A percentile compares a stretch with the other conserved stretches of the same genome.
Evolutionary conservation across 1,139 yeast species (phyloP).

Genomic region (Pichia sp.): DNA sequence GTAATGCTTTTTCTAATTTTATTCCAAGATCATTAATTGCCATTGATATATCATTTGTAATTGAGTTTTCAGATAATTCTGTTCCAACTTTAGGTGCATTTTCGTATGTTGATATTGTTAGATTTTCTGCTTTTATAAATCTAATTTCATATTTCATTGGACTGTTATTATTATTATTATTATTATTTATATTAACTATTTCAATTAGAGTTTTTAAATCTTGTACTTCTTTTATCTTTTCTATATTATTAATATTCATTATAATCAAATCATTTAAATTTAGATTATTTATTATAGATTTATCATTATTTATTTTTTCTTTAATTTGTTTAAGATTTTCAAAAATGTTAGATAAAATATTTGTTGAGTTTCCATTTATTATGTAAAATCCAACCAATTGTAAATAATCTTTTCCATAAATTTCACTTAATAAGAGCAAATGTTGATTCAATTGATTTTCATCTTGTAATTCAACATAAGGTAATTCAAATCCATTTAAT

Average conservation of each 20-base stretch:
- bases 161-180: too few relatives aligned
- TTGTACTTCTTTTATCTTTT: neutral
- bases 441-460: neutral
- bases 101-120: conserved; percentile 5
- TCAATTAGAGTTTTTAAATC: neutral
- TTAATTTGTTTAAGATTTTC: neutral
- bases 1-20: conserved; percentile 7
- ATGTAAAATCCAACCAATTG: conserved; percentile 15
- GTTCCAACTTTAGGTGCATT: conserved; percentile 2
- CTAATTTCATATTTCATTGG: neutral
- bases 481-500: conserved; percentile 12
- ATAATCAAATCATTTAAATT: neutral
- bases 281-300: neutral
- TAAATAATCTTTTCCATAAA: conserved; percentile 16
- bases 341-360: neutral
- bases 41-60: neutral
- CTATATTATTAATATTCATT: neutral
- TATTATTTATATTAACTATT: neutral
- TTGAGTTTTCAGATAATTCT: neutral
- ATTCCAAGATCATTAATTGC: conserved; percentile 4
- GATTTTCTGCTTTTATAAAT: conserved; percentile 6
- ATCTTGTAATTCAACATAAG: neutral
- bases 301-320: neutral
- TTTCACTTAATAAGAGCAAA: conserved; percentile 9
- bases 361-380: neutral